Percentiles rank a stretch among this genome's conserved stretches.
These are phyloP conservation scores for Amaranthus palmeri DNA, from an alignment of 148 eudicot species.

Conservation along the genomic window DNA sequence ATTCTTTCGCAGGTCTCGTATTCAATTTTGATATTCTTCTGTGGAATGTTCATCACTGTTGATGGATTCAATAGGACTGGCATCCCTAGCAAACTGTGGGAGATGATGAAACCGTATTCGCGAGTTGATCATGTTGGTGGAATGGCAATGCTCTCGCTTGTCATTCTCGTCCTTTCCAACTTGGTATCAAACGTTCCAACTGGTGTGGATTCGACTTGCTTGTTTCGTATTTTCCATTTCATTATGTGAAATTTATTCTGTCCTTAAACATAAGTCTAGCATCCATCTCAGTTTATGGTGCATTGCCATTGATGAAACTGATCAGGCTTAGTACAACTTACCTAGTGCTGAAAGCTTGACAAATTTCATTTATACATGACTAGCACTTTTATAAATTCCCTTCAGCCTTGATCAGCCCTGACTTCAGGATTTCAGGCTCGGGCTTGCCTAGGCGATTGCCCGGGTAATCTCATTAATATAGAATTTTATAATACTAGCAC, in stretches of 20 bases:
- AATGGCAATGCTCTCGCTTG: slow-evolving; percentile 54
- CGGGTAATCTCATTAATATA: too few species aligned
- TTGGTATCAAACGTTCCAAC: slow-evolving; percentile 93
- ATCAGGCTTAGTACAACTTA: too few species aligned
- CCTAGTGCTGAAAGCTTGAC: too few species aligned
- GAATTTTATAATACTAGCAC: too few species aligned
- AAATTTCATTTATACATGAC: too few species aligned
- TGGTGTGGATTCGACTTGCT: slow-evolving; percentile 37
- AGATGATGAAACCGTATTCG: slow-evolving; percentile 74
- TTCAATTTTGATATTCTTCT: slow-evolving; percentile 78
- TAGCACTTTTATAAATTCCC: too few species aligned
- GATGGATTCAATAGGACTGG: slow-evolving; percentile 88
- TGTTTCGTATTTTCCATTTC: background rate
- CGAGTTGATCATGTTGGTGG: slow-evolving; percentile 55
- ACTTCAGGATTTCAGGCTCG: too few species aligned
- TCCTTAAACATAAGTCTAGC: too few species aligned
- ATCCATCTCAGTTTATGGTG: too few species aligned
- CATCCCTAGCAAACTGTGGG: slow-evolving; percentile 75
- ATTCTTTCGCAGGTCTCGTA: slow-evolving; percentile 60
- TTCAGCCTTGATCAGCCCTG: too few species aligned
- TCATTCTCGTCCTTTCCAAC: slow-evolving; percentile 74
- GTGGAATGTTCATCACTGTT: slow-evolving; percentile 93
- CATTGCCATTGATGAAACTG: too few species aligned
- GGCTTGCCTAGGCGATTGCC: too few species aligned
- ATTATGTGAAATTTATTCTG: background rate